phyloP scores from a whole-genome alignment of 768 basidiomycete species.

The Lentinula aciculospora region DNA sequence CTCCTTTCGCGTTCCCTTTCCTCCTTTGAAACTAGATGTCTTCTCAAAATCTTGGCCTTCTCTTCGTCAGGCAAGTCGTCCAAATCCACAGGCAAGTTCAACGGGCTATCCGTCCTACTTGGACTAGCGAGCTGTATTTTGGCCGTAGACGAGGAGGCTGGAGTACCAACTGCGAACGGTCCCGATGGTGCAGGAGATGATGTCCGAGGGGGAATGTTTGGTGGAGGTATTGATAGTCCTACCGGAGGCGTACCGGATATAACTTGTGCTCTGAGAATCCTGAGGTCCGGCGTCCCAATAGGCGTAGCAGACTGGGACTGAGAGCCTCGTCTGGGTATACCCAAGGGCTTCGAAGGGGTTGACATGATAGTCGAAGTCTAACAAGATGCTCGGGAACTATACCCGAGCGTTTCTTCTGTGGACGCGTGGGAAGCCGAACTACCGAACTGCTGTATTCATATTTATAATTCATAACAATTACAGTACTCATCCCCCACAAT shows the following conservation, averaged over 20 bases:
- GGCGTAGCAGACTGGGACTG: slow-evolving; percentile 29
- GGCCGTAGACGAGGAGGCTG: slow-evolving; percentile 23
- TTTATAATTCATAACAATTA: too few species aligned
- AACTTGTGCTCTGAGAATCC: slow-evolving; percentile 53
- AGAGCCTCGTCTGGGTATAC: slow-evolving; percentile 30
- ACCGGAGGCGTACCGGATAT: slow-evolving; percentile 49
- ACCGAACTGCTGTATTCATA: too few species aligned
- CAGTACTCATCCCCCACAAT: too few species aligned
- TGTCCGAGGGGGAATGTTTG: slow-evolving; percentile 41
- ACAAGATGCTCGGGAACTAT: neutral
- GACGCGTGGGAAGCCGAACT: neutral
- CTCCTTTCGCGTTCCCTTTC: slow-evolving; percentile 25
- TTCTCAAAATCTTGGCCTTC: slow-evolving; percentile 73
- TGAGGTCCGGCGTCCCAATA: slow-evolving; percentile 59
- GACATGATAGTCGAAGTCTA: slow-evolving; percentile 32
- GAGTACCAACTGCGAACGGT: slow-evolving; percentile 9
- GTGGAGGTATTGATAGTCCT: slow-evolving; percentile 42
- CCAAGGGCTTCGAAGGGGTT: slow-evolving; percentile 51
- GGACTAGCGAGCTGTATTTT: slow-evolving; percentile 24
- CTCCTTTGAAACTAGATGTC: slow-evolving; percentile 74
- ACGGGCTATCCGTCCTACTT: slow-evolving; percentile 24
- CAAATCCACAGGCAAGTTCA: slow-evolving; percentile 27
- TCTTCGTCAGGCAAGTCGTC: slow-evolving; percentile 75
- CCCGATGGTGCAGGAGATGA: slow-evolving; percentile 14
- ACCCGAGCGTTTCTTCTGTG: neutral